A percentile compares a stretch with the other conserved stretches of the same genome.
phyloP scores from a whole-genome alignment of 352 stramenopile genomes.

The Pythium myriotylum region DNA sequence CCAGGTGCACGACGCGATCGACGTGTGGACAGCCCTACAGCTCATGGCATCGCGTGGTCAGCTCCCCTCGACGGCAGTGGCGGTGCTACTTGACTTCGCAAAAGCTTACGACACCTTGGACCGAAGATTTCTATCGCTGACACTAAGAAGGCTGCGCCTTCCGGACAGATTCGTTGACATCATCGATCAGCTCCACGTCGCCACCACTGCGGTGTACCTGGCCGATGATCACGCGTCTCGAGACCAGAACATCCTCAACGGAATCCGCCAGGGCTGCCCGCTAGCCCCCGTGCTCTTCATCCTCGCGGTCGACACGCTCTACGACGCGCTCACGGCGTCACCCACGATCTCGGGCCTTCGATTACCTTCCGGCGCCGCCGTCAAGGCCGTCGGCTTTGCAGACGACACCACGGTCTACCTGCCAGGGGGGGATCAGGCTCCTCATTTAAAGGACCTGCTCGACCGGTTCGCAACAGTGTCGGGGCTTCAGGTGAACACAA shows the following conservation, averaged over 20 bases:
- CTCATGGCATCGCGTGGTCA: too few species aligned
- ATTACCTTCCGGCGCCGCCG: too few species aligned
- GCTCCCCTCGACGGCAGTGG: not conserved
- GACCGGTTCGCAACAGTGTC: not conserved
- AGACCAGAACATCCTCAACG: not conserved
- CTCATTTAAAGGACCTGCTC: not conserved
- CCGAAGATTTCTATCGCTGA: not conserved
- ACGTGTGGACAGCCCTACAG: not conserved
- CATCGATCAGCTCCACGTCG: not conserved
- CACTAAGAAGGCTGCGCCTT: not conserved
- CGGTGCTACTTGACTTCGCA: conserved; percentile 9
- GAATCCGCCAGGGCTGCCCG: conserved; percentile 16
- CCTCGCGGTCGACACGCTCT: conserved; percentile 4
- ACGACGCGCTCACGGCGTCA: too few species aligned
- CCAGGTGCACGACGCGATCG: conserved; percentile 8
- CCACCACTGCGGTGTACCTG: not conserved
- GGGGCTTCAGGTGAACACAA: not conserved
- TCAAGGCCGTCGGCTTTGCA: not conserved
- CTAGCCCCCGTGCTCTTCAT: conserved; percentile 15
- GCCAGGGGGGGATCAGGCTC: not conserved
- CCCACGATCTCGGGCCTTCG: not conserved
- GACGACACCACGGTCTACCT: conserved; percentile 4
- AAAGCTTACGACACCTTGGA: conserved; percentile 19
- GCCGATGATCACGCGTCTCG: not conserved
- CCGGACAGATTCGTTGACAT: not conserved